A percentile compares a stretch with the other conserved stretches of the same genome.
These are phyloP conservation scores for Boletus pseudopeckii DNA, from an alignment of 768 basidiomycete genomes.

Conservation along the genomic window DNA sequence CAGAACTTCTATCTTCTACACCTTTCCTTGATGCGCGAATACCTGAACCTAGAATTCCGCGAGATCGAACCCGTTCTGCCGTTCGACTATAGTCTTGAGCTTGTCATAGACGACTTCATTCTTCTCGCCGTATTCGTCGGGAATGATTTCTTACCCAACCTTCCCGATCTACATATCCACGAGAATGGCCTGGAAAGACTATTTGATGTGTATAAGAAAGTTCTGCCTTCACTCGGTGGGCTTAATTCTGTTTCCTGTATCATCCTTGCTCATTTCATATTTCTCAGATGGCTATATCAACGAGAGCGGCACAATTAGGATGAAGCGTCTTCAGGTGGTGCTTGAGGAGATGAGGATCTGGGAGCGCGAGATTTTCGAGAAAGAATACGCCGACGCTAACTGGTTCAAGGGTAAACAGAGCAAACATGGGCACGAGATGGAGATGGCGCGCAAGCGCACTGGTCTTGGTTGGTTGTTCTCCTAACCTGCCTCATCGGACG, in stretches of 20 bases:
- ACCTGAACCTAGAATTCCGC: slow-evolving; percentile 92
- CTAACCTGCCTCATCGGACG: neutral
- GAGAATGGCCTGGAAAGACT: slow-evolving; percentile 92
- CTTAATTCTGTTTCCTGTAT: neutral
- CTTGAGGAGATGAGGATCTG: slow-evolving; percentile 85
- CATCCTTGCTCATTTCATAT: neutral
- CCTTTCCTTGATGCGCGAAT: slow-evolving; percentile 92
- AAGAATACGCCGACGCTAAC: slow-evolving; percentile 82
- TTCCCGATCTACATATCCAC: slow-evolving; percentile 96
- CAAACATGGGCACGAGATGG: slow-evolving; percentile 66
- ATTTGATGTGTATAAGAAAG: slow-evolving; percentile 94
- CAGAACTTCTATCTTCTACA: slow-evolving; percentile 95
- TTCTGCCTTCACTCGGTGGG: slow-evolving; percentile 72
- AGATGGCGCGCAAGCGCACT: slow-evolving; percentile 52
- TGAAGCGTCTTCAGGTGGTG: slow-evolving; percentile 76
- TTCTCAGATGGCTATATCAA: slow-evolving; percentile 86
- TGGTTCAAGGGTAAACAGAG: slow-evolving; percentile 95
- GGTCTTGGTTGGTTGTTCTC: slow-evolving; percentile 54
- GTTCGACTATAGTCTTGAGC: slow-evolving; percentile 87
- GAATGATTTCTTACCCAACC: slow-evolving; percentile 94
- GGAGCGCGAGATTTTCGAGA: slow-evolving; percentile 90
- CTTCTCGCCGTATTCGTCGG: slow-evolving; percentile 95
- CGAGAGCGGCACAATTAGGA: slow-evolving; percentile 80
- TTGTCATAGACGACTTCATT: slow-evolving; percentile 97
- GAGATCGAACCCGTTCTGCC: slow-evolving; percentile 61